Conservation (phyloP, 2,329 filamentous ascomycete genomes). For the Monosporascus sp. region DNA sequence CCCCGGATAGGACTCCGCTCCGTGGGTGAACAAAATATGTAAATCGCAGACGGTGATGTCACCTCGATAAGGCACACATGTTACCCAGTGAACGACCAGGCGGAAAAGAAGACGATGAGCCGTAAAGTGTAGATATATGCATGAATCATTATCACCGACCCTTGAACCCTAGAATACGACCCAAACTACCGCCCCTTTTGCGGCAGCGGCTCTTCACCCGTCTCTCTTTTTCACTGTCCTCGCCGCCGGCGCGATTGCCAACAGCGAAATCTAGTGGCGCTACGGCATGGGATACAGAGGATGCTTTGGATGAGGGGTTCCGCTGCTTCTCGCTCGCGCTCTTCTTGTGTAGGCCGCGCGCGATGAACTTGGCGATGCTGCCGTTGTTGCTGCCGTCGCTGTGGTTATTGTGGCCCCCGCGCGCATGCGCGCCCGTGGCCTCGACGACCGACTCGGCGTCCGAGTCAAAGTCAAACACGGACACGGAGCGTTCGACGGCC, state of each 20-base stretch:
- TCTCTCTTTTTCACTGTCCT: neutral
- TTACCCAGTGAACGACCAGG: no score
- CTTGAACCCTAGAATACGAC: constrained; percentile 22
- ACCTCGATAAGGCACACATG: no score
- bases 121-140: no score
- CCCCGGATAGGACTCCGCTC: no score
- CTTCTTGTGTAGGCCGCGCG: constrained; percentile 38
- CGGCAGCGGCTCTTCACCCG: constrained; percentile 7
- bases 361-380: constrained; percentile 32
- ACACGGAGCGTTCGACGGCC: constrained; percentile 25
- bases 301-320: neutral
- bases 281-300: neutral
- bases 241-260: neutral
- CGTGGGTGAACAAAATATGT: no score
- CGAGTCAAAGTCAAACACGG: constrained; percentile 45
- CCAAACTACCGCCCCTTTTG: constrained; percentile 23
- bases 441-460: constrained; percentile 33
- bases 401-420: constrained; percentile 5
- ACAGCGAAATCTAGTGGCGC: neutral
- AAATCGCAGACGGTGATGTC: no score
- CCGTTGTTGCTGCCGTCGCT: constrained; percentile 24
- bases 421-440: constrained; percentile 5
- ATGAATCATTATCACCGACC: constrained; percentile 4
- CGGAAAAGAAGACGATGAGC: neutral
- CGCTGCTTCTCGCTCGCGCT: constrained; percentile 22